Evolutionary conservation across 805 yeast genomes (phyloP), one percentile per base, ranked within the genome.

Genomic region (Candida andamanensis): DNA sequence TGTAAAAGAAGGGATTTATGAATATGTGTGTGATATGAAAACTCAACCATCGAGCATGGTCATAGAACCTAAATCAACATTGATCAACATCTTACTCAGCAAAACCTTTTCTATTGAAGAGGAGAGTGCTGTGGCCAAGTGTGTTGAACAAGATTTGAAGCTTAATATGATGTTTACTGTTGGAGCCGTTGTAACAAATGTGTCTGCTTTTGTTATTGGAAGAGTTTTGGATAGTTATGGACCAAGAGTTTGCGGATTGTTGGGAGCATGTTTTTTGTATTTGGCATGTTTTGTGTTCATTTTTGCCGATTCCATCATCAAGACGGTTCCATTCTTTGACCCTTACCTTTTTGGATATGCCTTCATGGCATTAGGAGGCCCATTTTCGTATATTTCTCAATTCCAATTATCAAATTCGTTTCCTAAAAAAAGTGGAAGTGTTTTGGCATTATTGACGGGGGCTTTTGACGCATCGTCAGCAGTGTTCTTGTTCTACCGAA

Each of bases 381-480:
- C 79, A 12, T 73, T 74, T 52, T 63, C 73, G 1, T 74, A 55
- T 50, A 74, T 74, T 41, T 72, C 78, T 6, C 66, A 73, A 5
- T 74, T 74, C 54, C 79, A 74, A 49, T 60, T 74, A 36, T 72
- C 78, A 15, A 74, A 74, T 45, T 61, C 78, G 3, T 74, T 74
- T 50, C 80, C 80, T 2, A 57, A 62, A 30, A 63, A 63, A 31
- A 67, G 75, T 13, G 80, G 80, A 6, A 52, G 70, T 10, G 60
- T 74, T 14, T 57, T 74, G 43, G 78, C 78, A 15, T 53, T 74
- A 26, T 49, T 74, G 35, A 72, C 78, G 2, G 79, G 80, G 12
- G 78, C 80, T 0, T 74, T 74, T 39, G 80, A 74, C 51, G 71
- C 79, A 7, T 72, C 78, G 3, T 68, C 75, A 6, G 78, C 78